phyloP scores from a whole-genome alignment of 257 asterid genomes.

The Solanum clarkiae region DNA sequence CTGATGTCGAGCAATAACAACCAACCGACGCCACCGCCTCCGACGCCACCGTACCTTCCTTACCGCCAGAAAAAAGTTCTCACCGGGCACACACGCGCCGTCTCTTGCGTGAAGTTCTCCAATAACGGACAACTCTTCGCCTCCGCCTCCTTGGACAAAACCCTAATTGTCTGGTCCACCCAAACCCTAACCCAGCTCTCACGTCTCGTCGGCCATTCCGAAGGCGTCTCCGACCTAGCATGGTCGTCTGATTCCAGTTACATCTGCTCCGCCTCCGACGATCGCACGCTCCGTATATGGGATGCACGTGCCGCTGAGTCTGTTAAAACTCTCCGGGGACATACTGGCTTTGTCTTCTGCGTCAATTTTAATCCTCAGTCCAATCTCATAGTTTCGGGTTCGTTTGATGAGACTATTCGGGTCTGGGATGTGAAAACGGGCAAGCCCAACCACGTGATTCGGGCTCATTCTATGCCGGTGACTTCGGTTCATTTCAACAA shows the following conservation, averaged over 20 bases:
- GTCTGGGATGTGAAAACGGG: slow-evolving; percentile 89
- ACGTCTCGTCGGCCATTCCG: slow-evolving; percentile 64
- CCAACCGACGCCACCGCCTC: slow-evolving; percentile 4
- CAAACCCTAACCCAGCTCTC: slow-evolving; percentile 49
- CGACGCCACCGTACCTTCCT: slow-evolving; percentile 30
- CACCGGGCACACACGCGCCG: slow-evolving; percentile 44
- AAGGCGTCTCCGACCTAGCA: slow-evolving; percentile 72
- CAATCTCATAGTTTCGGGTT: slow-evolving; percentile 67
- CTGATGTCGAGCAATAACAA: slow-evolving; percentile 32
- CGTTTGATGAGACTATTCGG: slow-evolving; percentile 73
- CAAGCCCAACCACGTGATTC: slow-evolving; percentile 45
- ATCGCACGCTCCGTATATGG: slow-evolving; percentile 93
- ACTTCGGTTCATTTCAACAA: slow-evolving; percentile 68
- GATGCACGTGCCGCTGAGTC: slow-evolving; percentile 65
- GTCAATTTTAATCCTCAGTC: slow-evolving; percentile 71
- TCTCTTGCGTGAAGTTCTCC: slow-evolving; percentile 72
- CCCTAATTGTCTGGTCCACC: slow-evolving; percentile 69
- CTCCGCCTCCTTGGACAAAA: slow-evolving; percentile 79
- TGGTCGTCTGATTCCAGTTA: slow-evolving; percentile 89
- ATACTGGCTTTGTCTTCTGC: slow-evolving; percentile 57
- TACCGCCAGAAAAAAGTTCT: slow-evolving; percentile 54
- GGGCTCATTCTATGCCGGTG: slow-evolving; percentile 71
- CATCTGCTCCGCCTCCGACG: slow-evolving; percentile 96
- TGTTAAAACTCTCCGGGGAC: slow-evolving; percentile 74
- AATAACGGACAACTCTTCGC: slow-evolving; percentile 70